phyloP scores from a whole-genome alignment of 2,329 filamentous ascomycete genomes.

The Penicillium vulpinum region DNA sequence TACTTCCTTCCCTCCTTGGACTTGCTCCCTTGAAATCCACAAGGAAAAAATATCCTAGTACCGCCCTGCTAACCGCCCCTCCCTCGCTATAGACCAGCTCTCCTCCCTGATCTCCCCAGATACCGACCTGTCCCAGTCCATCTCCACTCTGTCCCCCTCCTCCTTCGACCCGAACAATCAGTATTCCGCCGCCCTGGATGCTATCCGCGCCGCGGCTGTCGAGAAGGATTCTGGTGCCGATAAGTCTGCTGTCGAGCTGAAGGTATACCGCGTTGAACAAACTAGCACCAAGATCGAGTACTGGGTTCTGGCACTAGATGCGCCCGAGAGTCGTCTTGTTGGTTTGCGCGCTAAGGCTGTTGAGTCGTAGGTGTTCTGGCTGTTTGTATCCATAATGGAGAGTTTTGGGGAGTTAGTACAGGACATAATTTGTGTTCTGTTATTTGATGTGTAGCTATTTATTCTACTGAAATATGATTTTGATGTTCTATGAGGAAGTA shows the following conservation, averaged over 20 bases:
- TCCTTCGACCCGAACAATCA: constrained; percentile 73
- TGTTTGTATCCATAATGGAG: not conserved
- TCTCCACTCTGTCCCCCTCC: constrained; percentile 66
- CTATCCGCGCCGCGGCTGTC: constrained; percentile 56
- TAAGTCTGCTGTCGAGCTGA: constrained; percentile 56
- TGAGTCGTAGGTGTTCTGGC: constrained; percentile 57
- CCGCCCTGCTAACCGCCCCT: constrained; percentile 10
- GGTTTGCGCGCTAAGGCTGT: constrained; percentile 77
- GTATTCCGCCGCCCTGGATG: constrained; percentile 56
- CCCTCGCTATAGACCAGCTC: constrained; percentile 60
- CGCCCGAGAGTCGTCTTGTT: constrained; percentile 62
- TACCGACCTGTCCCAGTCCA: constrained; percentile 29
- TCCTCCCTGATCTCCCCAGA: constrained; percentile 59
- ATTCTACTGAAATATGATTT: not conserved
- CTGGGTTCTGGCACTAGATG: constrained; percentile 69
- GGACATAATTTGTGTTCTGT: not conserved
- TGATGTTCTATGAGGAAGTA: not conserved
- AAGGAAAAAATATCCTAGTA: not conserved
- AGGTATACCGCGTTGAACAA: constrained; percentile 70
- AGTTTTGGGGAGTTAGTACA: not conserved
- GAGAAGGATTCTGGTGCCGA: constrained; percentile 23
- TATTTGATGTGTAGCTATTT: not conserved
- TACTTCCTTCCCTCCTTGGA: not conserved
- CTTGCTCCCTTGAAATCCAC: not conserved
- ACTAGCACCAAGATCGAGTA: constrained; percentile 70